phyloP scores from a whole-genome alignment of 2,329 filamentous ascomycete species.

The Penicillium brevicompactum region DNA sequence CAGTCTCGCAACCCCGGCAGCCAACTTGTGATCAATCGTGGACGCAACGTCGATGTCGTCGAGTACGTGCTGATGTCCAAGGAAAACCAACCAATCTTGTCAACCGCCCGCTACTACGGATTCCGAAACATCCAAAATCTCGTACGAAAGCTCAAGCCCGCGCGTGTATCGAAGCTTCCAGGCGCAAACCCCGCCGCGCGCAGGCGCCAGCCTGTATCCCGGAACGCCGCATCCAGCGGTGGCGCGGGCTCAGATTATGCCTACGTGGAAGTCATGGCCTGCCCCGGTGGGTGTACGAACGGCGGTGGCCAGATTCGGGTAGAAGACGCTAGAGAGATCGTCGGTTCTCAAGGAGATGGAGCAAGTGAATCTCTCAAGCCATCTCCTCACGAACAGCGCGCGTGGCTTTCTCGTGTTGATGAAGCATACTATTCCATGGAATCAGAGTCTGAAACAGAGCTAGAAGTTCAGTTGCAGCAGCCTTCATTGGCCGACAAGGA shows the following conservation, averaged over 20 bases:
- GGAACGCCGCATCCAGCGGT: constrained; percentile 31
- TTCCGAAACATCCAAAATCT: constrained; percentile 99
- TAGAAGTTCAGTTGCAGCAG: constrained; percentile 29
- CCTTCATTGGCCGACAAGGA: constrained; percentile 31
- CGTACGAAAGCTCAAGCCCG: constrained; percentile 85
- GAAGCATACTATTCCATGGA: constrained; percentile 86
- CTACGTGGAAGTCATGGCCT: constrained; percentile 99
- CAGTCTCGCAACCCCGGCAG: constrained; percentile 72
- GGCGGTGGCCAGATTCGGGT: constrained; percentile 94
- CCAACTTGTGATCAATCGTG: constrained; percentile 68
- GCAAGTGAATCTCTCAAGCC: constrained; percentile 52
- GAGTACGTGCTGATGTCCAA: constrained; percentile 72
- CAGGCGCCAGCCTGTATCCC: constrained; percentile 34
- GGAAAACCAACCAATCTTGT: constrained; percentile 65
- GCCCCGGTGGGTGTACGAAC: constrained; percentile 97
- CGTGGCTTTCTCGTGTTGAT: constrained; percentile 79
- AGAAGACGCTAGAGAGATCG: constrained; percentile 64
- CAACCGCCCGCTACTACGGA: constrained; percentile 89
- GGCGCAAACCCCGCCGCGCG: constrained; percentile 60
- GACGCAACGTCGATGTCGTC: constrained; percentile 86
- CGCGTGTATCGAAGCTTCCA: constrained; percentile 74
- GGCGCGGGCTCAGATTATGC: constrained; percentile 65
- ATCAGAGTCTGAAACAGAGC: constrained; percentile 51
- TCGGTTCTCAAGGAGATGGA: constrained; percentile 18
- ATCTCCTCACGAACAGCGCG: constrained; percentile 78